Evolutionary conservation across 1,284 basidiomycete species (phyloP).

Genomic region (Fomitopsis betulina): DNA sequence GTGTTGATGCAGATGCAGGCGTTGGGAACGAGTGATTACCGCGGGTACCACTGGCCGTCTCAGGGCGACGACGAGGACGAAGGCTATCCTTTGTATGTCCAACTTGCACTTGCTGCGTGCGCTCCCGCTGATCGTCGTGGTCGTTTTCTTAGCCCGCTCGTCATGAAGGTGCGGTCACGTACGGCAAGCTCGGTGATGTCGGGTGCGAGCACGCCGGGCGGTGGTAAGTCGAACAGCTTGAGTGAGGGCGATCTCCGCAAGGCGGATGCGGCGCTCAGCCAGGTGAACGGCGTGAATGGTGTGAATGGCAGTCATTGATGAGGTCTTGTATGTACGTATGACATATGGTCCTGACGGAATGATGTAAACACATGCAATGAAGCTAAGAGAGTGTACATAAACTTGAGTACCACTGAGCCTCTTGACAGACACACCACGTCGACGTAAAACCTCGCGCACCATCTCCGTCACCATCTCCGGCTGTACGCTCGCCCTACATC

Average conservation of each 20-base stretch:
- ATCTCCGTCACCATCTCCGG: no score
- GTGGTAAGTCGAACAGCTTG: slow-evolving; percentile 69
- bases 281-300: slow-evolving; percentile 41
- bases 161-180: slow-evolving; percentile 88
- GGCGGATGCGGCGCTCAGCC: slow-evolving; percentile 81
- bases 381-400: no score
- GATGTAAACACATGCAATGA: background rate
- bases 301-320: slow-evolving; percentile 20
- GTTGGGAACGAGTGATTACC: slow-evolving; percentile 85
- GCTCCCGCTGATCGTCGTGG: background rate
- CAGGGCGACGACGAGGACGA: slow-evolving; percentile 81
- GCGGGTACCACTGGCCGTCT: slow-evolving; percentile 67
- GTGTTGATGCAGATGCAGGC: slow-evolving; percentile 65
- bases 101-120: background rate
- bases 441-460: no score
- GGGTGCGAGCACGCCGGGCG: slow-evolving; percentile 86
- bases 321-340: background rate
- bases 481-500: no score
- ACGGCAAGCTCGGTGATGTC: slow-evolving; percentile 84
- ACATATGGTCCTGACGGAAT: background rate
- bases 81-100: slow-evolving; percentile 79
- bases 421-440: no score
- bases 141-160: slow-evolving; percentile 60
- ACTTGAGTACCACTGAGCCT: no score
- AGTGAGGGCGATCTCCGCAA: slow-evolving; percentile 80